These are phyloP conservation scores for Tetrahymena thermophila DNA, from an alignment of 73 alveolate genomes.

Conservation along the genomic window DNA sequence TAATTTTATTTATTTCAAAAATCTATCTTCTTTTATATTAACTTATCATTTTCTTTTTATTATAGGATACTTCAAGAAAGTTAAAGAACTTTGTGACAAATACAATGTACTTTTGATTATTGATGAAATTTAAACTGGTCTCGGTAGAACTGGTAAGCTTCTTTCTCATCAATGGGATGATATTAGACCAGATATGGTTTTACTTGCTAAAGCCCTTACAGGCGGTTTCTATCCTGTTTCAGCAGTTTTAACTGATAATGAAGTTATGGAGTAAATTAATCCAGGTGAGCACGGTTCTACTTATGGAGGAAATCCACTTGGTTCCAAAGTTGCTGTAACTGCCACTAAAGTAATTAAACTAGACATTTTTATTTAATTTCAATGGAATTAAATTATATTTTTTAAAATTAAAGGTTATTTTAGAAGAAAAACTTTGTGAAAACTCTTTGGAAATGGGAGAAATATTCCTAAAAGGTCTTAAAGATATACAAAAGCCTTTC, in stretches of 20 bases:
- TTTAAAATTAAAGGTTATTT: constrained; percentile 48
- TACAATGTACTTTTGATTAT: constrained; percentile 73
- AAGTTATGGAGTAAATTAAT: constrained; percentile 59
- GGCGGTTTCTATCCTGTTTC: constrained; percentile 91
- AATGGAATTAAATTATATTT: background rate
- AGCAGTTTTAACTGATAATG: constrained; percentile 77
- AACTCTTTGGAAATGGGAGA: constrained; percentile 63
- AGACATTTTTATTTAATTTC: background rate
- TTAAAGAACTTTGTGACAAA: constrained; percentile 61
- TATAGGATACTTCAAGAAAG: constrained; percentile 4
- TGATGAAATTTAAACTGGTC: constrained; percentile 92
- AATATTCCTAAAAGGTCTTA: constrained; percentile 43
- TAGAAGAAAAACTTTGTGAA: constrained; percentile 69
- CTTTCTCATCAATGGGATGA: constrained; percentile 71
- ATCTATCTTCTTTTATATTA: background rate
- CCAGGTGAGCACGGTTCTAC: constrained; percentile 96
- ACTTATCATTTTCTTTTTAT: background rate
- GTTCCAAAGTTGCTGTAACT: constrained; percentile 45
- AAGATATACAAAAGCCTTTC: constrained; percentile 15
- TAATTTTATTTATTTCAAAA: background rate
- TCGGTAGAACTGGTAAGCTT: constrained; percentile 90
- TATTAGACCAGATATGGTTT: constrained; percentile 69
- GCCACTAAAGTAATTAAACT: constrained; percentile 7
- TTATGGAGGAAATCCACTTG: constrained; percentile 90
- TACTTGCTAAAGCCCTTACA: constrained; percentile 72